Conservation (phyloP, 106 monocot species). For the Dendrobium officinale region DNA sequence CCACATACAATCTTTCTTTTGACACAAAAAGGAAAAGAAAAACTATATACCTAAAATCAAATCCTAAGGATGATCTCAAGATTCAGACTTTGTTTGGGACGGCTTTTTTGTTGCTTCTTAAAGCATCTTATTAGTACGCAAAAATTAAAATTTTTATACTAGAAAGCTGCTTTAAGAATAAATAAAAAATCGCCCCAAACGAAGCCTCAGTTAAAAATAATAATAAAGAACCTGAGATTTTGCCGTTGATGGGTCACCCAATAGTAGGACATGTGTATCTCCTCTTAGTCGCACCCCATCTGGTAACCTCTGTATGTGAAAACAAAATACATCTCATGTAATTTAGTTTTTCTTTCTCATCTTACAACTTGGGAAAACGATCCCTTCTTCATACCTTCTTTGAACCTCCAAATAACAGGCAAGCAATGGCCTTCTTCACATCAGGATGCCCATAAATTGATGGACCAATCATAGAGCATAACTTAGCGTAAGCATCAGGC, state of each 20-base stretch:
- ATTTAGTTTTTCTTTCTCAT: neutral
- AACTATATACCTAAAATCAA: neutral
- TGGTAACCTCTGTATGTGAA: slow-evolving; percentile 57
- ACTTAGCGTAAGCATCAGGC: slow-evolving; percentile 74
- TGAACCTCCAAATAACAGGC: slow-evolving; percentile 90
- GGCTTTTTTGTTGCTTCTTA: too few species aligned
- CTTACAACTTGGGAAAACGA: neutral
- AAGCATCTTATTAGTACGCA: too few species aligned
- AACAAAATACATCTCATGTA: neutral
- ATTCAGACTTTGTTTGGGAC: too few species aligned
- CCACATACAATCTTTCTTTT: neutral
- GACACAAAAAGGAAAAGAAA: neutral
- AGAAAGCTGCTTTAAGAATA: too few species aligned
- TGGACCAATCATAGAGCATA: slow-evolving; percentile 90
- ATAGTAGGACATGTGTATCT: slow-evolving; percentile 84
- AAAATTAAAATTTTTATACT: too few species aligned
- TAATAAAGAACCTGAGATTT: slow-evolving; percentile 75
- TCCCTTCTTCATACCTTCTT: slow-evolving; percentile 55
- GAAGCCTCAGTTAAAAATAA: neutral
- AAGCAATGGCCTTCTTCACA: slow-evolving; percentile 94
- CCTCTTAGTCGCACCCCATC: slow-evolving; percentile 95
- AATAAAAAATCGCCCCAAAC: too few species aligned
- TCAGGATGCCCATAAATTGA: slow-evolving; percentile 96
- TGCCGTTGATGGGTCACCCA: slow-evolving; percentile 99
- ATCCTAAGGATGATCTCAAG: neutral